Percentiles rank a stretch among this genome's conserved stretches.
Evolutionary conservation across 1,139 yeast species (phyloP).

Genomic region (Lodderomyces orthopsilosis): DNA sequence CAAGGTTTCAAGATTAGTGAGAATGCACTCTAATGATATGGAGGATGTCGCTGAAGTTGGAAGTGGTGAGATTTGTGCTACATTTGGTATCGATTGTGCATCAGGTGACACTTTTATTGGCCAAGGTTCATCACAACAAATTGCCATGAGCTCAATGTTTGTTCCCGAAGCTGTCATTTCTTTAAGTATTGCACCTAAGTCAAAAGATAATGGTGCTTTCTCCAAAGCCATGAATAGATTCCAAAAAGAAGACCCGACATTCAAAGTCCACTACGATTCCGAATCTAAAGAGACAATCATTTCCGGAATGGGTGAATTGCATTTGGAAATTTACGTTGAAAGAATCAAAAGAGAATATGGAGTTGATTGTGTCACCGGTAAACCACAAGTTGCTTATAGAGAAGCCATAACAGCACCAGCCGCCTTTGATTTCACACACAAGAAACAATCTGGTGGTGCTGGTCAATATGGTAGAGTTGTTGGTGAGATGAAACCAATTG

Average conservation of each 20-base stretch:
- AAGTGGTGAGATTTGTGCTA: slow-evolving; percentile 98
- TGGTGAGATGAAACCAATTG: slow-evolving; percentile 72
- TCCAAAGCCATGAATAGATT: slow-evolving; percentile 96
- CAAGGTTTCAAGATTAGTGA: slow-evolving; percentile 90
- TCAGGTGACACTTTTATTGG: slow-evolving; percentile 95
- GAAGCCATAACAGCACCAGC: slow-evolving; percentile 79
- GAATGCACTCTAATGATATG: slow-evolving; percentile 99
- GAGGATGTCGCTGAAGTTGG: slow-evolving; percentile 95
- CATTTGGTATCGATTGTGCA: slow-evolving; percentile 98
- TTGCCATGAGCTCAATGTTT: slow-evolving; percentile 95
- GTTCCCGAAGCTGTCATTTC: slow-evolving; percentile 99
- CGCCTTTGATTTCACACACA: slow-evolving; percentile 90
- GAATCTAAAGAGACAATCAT: slow-evolving; percentile 96
- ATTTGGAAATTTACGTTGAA: slow-evolving; percentile 94
- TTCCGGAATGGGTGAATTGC: slow-evolving; percentile 98
- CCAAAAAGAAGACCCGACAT: slow-evolving; percentile 98
- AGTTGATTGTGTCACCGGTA: slow-evolving; percentile 92
- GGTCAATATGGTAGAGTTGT: slow-evolving; percentile 98
- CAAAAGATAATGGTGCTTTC: slow-evolving; percentile 80
- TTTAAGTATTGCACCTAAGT: slow-evolving; percentile 81
- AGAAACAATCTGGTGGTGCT: slow-evolving; percentile 99
- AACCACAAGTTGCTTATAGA: slow-evolving; percentile 97
- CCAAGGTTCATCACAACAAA: slow-evolving; percentile 65
- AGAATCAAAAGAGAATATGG: slow-evolving; percentile 97
- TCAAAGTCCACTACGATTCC: slow-evolving; percentile 83